Evolutionary conservation across 805 yeast genomes (phyloP).

Genomic region (Candida montana): DNA sequence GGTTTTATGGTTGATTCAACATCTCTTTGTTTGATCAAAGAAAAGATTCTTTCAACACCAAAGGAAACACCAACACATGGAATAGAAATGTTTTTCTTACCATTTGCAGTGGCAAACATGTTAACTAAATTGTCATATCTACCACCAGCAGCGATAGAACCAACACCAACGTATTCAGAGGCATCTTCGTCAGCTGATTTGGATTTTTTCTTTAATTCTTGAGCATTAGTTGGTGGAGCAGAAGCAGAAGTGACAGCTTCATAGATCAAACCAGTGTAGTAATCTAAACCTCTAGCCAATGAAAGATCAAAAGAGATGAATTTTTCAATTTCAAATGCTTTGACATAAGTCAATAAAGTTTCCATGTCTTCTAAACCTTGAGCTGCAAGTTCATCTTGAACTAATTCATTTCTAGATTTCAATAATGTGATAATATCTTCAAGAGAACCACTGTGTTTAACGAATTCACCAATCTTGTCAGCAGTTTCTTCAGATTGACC

Average conservation of each 20-base stretch:
- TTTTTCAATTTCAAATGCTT: slow-evolving; percentile 70
- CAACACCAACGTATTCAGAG: slow-evolving; percentile 94
- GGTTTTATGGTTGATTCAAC: slow-evolving; percentile 60
- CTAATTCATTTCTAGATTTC: slow-evolving; percentile 50
- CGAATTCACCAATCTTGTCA: slow-evolving; percentile 87
- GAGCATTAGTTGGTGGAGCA: slow-evolving; percentile 88
- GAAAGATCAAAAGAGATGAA: slow-evolving; percentile 85
- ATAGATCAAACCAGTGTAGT: slow-evolving; percentile 94
- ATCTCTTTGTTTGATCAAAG: slow-evolving; percentile 75
- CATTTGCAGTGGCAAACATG: slow-evolving; percentile 83
- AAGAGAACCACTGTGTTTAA: slow-evolving; percentile 75
- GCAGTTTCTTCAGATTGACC: slow-evolving; percentile 89
- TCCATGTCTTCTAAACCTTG: slow-evolving; percentile 80
- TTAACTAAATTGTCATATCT: slow-evolving; percentile 96
- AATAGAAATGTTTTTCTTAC: slow-evolving; percentile 71
- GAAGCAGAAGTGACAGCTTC: slow-evolving; percentile 94
- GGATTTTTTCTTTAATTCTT: slow-evolving; percentile 49
- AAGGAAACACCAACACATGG: slow-evolving; percentile 98
- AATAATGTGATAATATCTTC: slow-evolving; percentile 54
- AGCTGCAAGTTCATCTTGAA: slow-evolving; percentile 65
- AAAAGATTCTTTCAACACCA: slow-evolving; percentile 93
- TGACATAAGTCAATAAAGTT: slow-evolving; percentile 66
- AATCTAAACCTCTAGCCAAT: slow-evolving; percentile 94
- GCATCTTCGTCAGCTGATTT: slow-evolving; percentile 76
- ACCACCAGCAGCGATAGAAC: slow-evolving; percentile 98